A percentile compares a stretch with the other conserved stretches of the same genome.
Evolutionary conservation across 169 alveolate genomes (phyloP).

Genomic region (Cryptosporidium sp.): DNA sequence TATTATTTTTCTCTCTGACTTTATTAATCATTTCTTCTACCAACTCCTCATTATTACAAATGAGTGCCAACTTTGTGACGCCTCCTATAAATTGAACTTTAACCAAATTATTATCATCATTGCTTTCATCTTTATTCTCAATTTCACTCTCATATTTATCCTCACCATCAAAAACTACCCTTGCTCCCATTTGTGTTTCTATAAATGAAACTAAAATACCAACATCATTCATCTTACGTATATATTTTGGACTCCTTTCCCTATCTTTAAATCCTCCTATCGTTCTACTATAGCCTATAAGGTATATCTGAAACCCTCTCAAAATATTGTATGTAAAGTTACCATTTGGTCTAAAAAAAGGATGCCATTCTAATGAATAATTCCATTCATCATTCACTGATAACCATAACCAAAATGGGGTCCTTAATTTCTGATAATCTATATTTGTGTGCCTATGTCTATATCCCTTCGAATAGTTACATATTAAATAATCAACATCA

Average conservation of each 20-base stretch:
- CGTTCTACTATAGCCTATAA: constrained; percentile 27
- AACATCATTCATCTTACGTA: constrained; percentile 34
- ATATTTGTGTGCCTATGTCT: constrained; percentile 24
- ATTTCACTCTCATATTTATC: no score
- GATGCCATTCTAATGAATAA: constrained; percentile 69
- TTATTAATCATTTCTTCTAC: background rate
- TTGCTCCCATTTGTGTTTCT: constrained; percentile 66
- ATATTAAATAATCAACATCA: constrained; percentile 44
- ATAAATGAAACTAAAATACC: constrained; percentile 52
- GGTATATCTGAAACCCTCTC: background rate
- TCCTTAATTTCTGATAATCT: constrained; percentile 51
- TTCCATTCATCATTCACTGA: constrained; percentile 69
- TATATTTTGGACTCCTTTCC: constrained; percentile 26
- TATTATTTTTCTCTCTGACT: background rate
- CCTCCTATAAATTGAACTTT: background rate
- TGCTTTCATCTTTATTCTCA: no score
- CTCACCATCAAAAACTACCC: background rate
- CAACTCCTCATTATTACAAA: background rate
- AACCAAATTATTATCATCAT: background rate
- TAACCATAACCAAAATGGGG: constrained; percentile 74
- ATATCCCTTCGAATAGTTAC: constrained; percentile 51
- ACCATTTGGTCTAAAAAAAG: constrained; percentile 73
- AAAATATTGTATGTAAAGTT: constrained; percentile 12
- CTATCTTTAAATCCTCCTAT: background rate
- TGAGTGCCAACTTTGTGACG: background rate